Base-by-base conservation (phyloP, 2,329 filamentous ascomycete species). In the Colletotrichum sojae region DNA sequence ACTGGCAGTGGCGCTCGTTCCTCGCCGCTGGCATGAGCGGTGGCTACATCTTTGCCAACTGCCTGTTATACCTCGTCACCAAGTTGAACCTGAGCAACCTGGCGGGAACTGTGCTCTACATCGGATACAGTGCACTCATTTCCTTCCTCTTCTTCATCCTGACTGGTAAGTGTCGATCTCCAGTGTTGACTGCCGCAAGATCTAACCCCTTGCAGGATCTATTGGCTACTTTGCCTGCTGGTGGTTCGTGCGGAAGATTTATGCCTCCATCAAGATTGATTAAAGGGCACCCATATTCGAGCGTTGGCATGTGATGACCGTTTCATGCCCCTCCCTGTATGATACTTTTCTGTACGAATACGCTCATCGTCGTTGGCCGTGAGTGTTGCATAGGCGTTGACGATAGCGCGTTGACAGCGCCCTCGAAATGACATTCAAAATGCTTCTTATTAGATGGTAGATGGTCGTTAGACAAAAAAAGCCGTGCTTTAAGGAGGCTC, bases 1-100 rank as follows among this genome's bases (percentile, higher is more conserved):
- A 97, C 80, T 99, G 96, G 96, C 96, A 98, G 76, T 99, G 96
- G 96, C 90, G 96, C 60, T 91, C 94, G 6, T 99, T 99, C 84
- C 88, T 94, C 69, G 95, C 94, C 2, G 94, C 94, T 1, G 96
- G 96, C 67, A 95, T 94, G 77, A 97, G 92, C 60, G 95, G 95
- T 1, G 89, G 89, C 15, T 99, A 98, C 78, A 94, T 99, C 53
- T 98, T 98, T 80, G 83, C 92, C 46, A 97, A 97, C 80, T 95
- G 94, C 61, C 82, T 99, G 73, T 86, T 98, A 61, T 98, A 98
- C 82, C 96, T 96, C 88, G 83, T 94, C 43, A 95, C 93, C 75
- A 94, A 95, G 79, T 86, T 98, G 68, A 94, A 92, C 75, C 91
- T 98, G 72, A 91, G 92, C 65, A 93, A 93, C 12, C 83, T 97